Evolutionary conservation across 2,329 filamentous ascomycete species (phyloP).

Genomic region (Hymenoscyphus albidus): DNA sequence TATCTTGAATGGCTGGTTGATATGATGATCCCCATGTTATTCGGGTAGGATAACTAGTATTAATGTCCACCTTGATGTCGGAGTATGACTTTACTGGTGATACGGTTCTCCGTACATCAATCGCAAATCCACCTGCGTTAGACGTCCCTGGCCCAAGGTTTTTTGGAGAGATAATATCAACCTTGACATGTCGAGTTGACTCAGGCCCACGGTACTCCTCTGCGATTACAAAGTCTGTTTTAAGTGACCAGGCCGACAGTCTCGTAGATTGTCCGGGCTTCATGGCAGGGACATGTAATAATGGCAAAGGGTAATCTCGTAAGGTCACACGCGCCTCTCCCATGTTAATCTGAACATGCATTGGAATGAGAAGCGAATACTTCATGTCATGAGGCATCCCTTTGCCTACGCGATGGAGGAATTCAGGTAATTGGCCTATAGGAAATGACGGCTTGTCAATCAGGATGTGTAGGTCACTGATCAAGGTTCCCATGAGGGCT

Average conservation of each 20-base stretch:
- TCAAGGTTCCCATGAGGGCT: conserved; percentile 72
- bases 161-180: conserved; percentile 77
- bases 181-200: conserved; percentile 73
- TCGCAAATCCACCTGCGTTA: conserved; percentile 65
- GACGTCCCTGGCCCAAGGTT: conserved; percentile 50
- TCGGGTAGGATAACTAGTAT: conserved; percentile 84
- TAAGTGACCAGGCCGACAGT: conserved; percentile 76
- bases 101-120: conserved; percentile 86
- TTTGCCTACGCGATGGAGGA: conserved; percentile 87
- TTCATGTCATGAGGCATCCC: conserved; percentile 90
- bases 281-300: conserved; percentile 84
- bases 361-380: conserved; percentile 84
- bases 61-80: conserved; percentile 86
- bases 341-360: conserved; percentile 86
- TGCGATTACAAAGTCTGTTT: conserved; percentile 89
- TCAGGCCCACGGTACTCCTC: conserved; percentile 84
- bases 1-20: conserved; percentile 95
- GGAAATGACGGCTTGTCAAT: conserved; percentile 94
- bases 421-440: conserved; percentile 73
- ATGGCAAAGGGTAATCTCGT: conserved; percentile 87
- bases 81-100: conserved; percentile 96
- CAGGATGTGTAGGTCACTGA: conserved; percentile 79
- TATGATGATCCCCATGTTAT: conserved; percentile 98
- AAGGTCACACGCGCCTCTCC: conserved; percentile 83
- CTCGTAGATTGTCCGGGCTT: conserved; percentile 75